These are phyloP conservation scores for Phaeosphaeriaceae sp. DNA, from an alignment of 2,329 filamentous ascomycete species.

Conservation along the genomic window DNA sequence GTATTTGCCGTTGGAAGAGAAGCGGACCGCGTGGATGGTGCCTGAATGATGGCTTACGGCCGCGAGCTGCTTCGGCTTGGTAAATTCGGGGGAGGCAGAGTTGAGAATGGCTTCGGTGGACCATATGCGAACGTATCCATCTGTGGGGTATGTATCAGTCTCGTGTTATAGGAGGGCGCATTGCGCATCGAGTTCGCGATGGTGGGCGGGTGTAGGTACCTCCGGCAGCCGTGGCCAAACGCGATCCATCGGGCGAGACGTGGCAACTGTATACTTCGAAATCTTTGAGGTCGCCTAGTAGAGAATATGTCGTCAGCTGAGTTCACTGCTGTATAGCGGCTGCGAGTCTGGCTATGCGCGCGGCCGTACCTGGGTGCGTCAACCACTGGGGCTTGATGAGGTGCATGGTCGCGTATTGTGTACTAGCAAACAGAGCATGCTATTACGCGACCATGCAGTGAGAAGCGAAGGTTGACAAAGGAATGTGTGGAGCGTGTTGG, in stretches of 20 bases:
- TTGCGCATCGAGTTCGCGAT: conserved; percentile 19
- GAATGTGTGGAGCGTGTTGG: conserved; percentile 19
- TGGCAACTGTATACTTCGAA: conserved; percentile 99
- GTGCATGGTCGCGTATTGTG: conserved; percentile 51
- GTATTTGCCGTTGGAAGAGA: conserved; percentile 93
- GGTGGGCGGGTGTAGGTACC: conserved; percentile 60
- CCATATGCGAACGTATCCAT: conserved; percentile 97
- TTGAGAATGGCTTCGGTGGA: conserved; percentile 93
- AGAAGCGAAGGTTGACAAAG: not conserved
- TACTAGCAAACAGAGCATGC: conserved; percentile 27
- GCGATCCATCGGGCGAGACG: conserved; percentile 90
- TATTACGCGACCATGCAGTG: conserved; percentile 34
- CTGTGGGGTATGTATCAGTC: conserved; percentile 53
- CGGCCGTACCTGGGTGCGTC: conserved; percentile 77
- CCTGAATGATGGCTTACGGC: conserved; percentile 98
- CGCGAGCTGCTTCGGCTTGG: conserved; percentile 88
- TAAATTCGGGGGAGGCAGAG: conserved; percentile 73
- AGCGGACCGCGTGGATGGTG: conserved; percentile 95
- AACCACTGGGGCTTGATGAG: conserved; percentile 96
- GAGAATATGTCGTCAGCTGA: conserved; percentile 21
- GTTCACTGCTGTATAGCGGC: not conserved
- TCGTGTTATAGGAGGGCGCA: conserved; percentile 18
- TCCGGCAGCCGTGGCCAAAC: conserved; percentile 92
- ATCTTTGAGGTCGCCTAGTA: conserved; percentile 88
- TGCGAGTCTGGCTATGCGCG: conserved; percentile 12